Base-by-base conservation (phyloP, 495 filamentous ascomycete species). In the Thermothielavioides terrestris region DNA sequence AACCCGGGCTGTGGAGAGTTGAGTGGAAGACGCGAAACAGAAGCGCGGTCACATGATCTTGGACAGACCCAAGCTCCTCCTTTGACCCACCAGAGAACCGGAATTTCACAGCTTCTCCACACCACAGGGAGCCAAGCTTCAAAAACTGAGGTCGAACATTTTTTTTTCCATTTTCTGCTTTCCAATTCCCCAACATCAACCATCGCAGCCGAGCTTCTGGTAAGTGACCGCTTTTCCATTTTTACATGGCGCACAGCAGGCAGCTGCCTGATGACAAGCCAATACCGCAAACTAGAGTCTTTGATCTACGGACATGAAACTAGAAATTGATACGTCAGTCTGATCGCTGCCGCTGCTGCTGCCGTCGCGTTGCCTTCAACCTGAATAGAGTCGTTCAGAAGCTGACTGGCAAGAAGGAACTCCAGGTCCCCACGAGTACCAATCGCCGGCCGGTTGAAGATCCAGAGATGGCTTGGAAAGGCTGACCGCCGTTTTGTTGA, bases 231-330 rank as follows among this genome's bases (percentile, higher is more conserved):
- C 27, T 46, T 53, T 44, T 43, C 39, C 40, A 42, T 23, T 46
- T 44, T 23, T 38, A 34, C 47, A 31, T 25, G 40, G 26, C 50
- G 43, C 25, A 34, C 40, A 40, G 37, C 50, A 49, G 42, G 43
- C 47, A 46, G 23, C 50, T 67, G 61, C 49, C 57, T 79, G 77
- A 79, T 78, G 77, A 79, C 69, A 79, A 50, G 40, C 65, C 77
- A 78, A 89, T 85, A 91, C 89, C 84, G 81, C 87, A 90, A 97
- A 97, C 91, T 97, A 97, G 91, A 97, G 91, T 97, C 91, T 97
- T 96, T 97, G 91, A 97, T 86, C 63, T 76, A 10, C 75, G 85
- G 84, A 80, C 34, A 88, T 94, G 92, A 91, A 95, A 91, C 84
- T 85, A 68, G 62, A 73, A 45, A 81, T 84, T 88, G 87, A 83